These are phyloP conservation scores for Paraphaeosphaeria minitans DNA, from an alignment of 2,329 filamentous ascomycete species.

Conservation along the genomic window DNA sequence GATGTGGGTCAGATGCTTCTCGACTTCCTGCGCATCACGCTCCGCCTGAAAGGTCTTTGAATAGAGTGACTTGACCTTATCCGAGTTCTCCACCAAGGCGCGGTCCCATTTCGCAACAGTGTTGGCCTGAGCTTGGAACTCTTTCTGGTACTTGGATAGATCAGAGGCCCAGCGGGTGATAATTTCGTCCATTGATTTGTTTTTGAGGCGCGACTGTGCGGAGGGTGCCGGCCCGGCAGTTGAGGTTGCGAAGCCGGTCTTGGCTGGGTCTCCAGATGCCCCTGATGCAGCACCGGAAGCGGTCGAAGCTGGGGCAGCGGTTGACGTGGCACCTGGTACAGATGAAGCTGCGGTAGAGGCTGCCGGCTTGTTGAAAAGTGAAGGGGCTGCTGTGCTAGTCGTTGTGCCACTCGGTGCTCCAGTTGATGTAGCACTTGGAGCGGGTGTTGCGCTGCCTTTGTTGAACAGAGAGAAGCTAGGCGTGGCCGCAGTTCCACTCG, in stretches of 20 bases:
- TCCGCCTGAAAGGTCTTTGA: conserved; percentile 92
- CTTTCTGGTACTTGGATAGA: conserved; percentile 93
- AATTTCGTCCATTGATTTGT: conserved; percentile 99
- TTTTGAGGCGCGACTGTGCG: conserved; percentile 84
- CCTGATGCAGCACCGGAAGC: conserved; percentile 27
- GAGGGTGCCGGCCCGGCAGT: conserved; percentile 82
- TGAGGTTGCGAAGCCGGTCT: conserved; percentile 66
- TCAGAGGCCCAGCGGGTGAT: conserved; percentile 96
- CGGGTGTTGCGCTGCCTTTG: conserved; percentile 12
- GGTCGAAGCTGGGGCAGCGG: conserved; percentile 5
- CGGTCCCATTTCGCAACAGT: conserved; percentile 91
- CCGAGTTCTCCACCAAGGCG: conserved; percentile 88
- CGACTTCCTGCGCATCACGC: conserved; percentile 88
- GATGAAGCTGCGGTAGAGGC: background rate
- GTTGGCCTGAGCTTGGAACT: conserved; percentile 88
- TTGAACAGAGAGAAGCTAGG: conserved; percentile 18
- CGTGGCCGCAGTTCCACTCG: conserved; percentile 16
- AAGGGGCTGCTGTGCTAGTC: background rate
- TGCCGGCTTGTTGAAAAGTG: background rate
- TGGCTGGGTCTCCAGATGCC: conserved; percentile 28
- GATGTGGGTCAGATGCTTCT: conserved; percentile 85
- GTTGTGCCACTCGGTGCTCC: conserved; percentile 16
- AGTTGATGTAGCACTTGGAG: conserved; percentile 26
- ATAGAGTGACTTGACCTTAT: conserved; percentile 93
- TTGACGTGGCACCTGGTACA: background rate